Evolutionary conservation across 371 early-diverging fungal species (phyloP).

Genomic region (Phascolomyces articulosus): DNA sequence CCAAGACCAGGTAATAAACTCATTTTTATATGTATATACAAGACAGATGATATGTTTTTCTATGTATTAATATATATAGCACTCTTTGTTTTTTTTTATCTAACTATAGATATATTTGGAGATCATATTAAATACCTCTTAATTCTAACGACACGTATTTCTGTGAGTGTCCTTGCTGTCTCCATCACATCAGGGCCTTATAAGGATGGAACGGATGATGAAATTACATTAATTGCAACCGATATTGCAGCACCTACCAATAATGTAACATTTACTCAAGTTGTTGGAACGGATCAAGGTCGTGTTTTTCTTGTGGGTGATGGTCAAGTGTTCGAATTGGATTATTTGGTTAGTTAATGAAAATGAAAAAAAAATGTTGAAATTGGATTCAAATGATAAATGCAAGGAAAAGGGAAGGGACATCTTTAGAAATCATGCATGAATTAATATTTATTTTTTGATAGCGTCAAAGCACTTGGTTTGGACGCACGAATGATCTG

Average conservation of each 20-base stretch:
- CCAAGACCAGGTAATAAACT: constrained; percentile 61
- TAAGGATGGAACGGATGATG: not conserved
- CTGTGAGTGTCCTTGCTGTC: constrained; percentile 76
- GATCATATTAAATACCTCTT: constrained; percentile 77
- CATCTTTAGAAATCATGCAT: too few species aligned
- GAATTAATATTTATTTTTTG: too few species aligned
- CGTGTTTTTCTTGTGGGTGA: constrained; percentile 86
- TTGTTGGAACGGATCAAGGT: constrained; percentile 74
- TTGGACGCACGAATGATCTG: constrained; percentile 68
- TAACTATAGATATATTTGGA: constrained; percentile 68
- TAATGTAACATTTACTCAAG: constrained; percentile 70
- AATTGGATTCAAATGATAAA: not conserved
- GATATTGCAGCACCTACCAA: constrained; percentile 76
- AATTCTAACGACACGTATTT: constrained; percentile 80
- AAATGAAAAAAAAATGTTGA: not conserved
- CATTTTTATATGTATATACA: too few species aligned
- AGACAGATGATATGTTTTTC: too few species aligned
- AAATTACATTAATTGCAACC: constrained; percentile 61
- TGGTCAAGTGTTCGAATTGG: constrained; percentile 85
- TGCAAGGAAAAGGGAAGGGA: not conserved
- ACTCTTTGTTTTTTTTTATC: not conserved
- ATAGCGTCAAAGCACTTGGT: constrained; percentile 54
- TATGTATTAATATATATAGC: too few species aligned
- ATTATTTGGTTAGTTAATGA: constrained; percentile 62
- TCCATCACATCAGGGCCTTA: constrained; percentile 17